phyloP scores from a whole-genome alignment of 1,139 yeast species.

The Casaregolazyma suthepensis region DNA sequence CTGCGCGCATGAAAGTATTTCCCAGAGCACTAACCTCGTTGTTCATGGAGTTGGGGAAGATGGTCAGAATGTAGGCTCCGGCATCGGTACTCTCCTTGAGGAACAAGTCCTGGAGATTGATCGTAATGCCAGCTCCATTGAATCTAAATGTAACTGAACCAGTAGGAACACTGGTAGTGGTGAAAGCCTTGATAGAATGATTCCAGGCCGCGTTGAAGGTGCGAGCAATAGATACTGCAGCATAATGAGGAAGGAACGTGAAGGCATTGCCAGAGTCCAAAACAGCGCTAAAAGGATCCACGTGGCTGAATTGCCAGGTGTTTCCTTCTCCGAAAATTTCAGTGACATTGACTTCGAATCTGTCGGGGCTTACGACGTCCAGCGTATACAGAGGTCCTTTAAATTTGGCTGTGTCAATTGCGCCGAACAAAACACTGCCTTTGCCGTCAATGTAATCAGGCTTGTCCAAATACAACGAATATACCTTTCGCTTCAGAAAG shows the following conservation, averaged over 20 bases:
- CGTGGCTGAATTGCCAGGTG: not conserved
- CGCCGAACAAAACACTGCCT: slow-evolving; percentile 55
- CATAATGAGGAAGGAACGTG: slow-evolving; percentile 20
- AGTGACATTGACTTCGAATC: not conserved
- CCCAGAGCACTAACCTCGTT: slow-evolving; percentile 46
- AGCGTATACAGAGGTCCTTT: slow-evolving; percentile 39
- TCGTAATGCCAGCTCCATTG: slow-evolving; percentile 38
- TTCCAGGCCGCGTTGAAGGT: slow-evolving; percentile 17
- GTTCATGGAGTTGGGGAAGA: slow-evolving; percentile 22
- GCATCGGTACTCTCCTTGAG: not conserved
- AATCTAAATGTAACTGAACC: slow-evolving; percentile 33
- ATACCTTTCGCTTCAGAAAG: slow-evolving; percentile 41
- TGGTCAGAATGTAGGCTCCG: slow-evolving; percentile 20
- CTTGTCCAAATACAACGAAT: slow-evolving; percentile 49
- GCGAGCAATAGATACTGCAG: slow-evolving; percentile 14
- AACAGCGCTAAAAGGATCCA: slow-evolving; percentile 1
- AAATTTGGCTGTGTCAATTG: slow-evolving; percentile 51
- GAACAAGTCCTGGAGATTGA: slow-evolving; percentile 30
- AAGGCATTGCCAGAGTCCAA: slow-evolving; percentile 12
- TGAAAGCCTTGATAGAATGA: slow-evolving; percentile 10
- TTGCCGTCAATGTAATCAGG: slow-evolving; percentile 32
- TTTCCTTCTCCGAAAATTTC: not conserved
- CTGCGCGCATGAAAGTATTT: slow-evolving; percentile 67
- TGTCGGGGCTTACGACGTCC: slow-evolving; percentile 11
- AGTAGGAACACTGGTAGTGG: slow-evolving; percentile 6